A percentile compares a stretch with the other conserved stretches of the same genome.
These are phyloP conservation scores for Cordia subcordata DNA, from an alignment of 257 asterid species.

Conservation along the genomic window DNA sequence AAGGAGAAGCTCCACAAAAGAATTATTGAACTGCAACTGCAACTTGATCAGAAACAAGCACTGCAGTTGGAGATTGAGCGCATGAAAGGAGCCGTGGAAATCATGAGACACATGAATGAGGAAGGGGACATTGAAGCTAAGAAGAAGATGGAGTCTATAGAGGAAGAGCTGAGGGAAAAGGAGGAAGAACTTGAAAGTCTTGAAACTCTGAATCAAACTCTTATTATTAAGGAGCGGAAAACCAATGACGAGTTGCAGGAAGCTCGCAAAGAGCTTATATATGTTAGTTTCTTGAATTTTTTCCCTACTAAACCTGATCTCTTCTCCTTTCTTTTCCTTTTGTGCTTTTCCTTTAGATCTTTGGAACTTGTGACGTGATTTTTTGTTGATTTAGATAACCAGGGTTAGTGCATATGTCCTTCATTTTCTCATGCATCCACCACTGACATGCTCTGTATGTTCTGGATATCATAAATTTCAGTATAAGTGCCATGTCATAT, in stretches of 20 bases:
- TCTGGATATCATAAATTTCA: too few species aligned
- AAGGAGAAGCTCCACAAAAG: conserved; percentile 56
- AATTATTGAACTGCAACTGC: conserved; percentile 53
- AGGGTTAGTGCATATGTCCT: background rate
- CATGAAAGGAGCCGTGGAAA: conserved; percentile 60
- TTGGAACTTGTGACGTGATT: background rate
- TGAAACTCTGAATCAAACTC: conserved; percentile 46
- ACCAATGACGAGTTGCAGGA: conserved; percentile 78
- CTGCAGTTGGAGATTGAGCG: conserved; percentile 72
- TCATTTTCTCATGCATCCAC: too few species aligned
- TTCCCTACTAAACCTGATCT: background rate
- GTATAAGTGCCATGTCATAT: too few species aligned
- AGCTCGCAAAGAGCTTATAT: conserved; percentile 81
- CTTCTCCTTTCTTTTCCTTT: background rate
- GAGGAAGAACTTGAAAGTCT: conserved; percentile 55
- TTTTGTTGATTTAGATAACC: background rate
- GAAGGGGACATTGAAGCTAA: conserved; percentile 64
- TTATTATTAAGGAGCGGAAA: conserved; percentile 62
- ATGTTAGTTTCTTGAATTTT: conserved; percentile 33
- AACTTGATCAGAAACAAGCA: conserved; percentile 71
- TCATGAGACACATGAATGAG: conserved; percentile 56
- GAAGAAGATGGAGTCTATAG: conserved; percentile 45
- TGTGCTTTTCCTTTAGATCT: background rate
- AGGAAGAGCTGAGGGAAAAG: conserved; percentile 58
- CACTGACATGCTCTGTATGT: too few species aligned